Conservation (phyloP, 1,284 basidiomycete genomes). For the Cutaneotrichosporon curvatum region DNA sequence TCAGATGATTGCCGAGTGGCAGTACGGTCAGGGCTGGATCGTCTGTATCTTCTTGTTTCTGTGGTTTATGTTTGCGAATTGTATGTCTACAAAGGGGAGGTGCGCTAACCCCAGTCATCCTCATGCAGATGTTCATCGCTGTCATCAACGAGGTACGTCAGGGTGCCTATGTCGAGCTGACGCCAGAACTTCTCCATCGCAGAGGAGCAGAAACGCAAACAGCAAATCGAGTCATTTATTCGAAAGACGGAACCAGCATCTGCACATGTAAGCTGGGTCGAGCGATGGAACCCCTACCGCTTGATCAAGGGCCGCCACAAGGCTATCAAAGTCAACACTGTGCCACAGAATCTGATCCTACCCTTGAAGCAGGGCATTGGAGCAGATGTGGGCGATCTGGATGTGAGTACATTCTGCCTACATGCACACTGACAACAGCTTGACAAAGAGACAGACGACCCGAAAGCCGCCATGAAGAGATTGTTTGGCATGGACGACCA, state of each 20-base stretch:
- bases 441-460: slow-evolving; percentile 2
- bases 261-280: slow-evolving; percentile 59
- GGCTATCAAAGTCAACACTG: slow-evolving; percentile 60
- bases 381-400: slow-evolving; percentile 50
- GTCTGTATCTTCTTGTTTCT: slow-evolving; percentile 67
- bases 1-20: slow-evolving; percentile 53
- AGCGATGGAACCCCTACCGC: slow-evolving; percentile 78
- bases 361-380: slow-evolving; percentile 70
- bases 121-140: slow-evolving; percentile 97
- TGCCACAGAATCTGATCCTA: slow-evolving; percentile 64
- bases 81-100: slow-evolving; percentile 50
- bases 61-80: slow-evolving; percentile 92
- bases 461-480: slow-evolving; percentile 24
- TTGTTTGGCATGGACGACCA: slow-evolving; percentile 30
- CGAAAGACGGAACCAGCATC: slow-evolving; percentile 46
- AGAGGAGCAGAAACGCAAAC: slow-evolving; percentile 78
- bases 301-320: slow-evolving; percentile 69
- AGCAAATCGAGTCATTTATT: slow-evolving; percentile 62
- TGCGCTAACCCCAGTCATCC: slow-evolving; percentile 59
- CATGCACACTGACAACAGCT: neutral
- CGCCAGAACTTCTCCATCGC: slow-evolving; percentile 79
- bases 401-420: neutral
- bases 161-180: neutral
- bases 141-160: slow-evolving; percentile 74
- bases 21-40: slow-evolving; percentile 65